Conservation (phyloP, 2,329 filamentous ascomycete genomes). For the Tolypocladium guangdongense region DNA sequence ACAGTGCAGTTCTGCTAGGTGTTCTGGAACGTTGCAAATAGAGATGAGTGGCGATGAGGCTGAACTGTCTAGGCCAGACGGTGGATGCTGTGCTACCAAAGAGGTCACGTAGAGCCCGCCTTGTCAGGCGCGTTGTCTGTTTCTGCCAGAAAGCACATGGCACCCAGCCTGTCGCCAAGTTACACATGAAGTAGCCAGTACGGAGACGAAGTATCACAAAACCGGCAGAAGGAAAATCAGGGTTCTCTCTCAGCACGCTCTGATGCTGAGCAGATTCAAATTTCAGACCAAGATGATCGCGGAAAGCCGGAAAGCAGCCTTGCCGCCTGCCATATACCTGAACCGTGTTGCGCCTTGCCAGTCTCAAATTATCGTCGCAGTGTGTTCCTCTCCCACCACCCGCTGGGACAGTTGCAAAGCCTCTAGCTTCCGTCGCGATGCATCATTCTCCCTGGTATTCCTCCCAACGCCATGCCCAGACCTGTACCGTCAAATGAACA, state of each 20-base stretch:
- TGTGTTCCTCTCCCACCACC: background rate
- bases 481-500: slow-evolving; percentile 10
- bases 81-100: background rate
- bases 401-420: background rate
- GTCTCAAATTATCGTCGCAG: slow-evolving; percentile 1
- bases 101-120: background rate
- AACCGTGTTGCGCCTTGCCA: background rate
- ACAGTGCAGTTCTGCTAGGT: background rate
- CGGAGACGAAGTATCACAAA: background rate
- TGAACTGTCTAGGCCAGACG: background rate
- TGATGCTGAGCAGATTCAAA: background rate
- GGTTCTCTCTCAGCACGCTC: background rate
- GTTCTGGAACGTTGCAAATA: background rate
- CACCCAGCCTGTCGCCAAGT: background rate
- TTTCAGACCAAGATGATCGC: background rate
- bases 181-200: background rate
- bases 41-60: background rate
- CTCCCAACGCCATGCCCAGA: slow-evolving; percentile 19
- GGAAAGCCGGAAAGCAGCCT: background rate
- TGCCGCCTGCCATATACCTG: background rate
- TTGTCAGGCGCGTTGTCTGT: background rate
- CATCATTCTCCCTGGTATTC: slow-evolving; percentile 15
- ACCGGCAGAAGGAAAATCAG: background rate
- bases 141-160: background rate
- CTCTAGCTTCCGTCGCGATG: background rate